Conservation (phyloP, 2,329 filamentous ascomycete species). For the Claviceps monticola region DNA sequence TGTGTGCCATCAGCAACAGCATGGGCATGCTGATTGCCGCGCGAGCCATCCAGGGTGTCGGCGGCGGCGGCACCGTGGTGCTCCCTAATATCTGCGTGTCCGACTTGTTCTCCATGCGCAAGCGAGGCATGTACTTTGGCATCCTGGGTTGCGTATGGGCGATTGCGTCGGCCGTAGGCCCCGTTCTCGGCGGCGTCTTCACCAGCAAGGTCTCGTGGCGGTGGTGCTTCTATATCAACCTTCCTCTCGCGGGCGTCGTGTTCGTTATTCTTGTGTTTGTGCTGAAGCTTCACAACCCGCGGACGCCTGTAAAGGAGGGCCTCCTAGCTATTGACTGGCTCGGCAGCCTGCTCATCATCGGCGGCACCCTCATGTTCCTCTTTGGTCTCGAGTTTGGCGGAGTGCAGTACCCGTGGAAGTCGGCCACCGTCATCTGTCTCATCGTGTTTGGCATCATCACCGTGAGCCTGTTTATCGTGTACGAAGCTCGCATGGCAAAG, state of each 20-base stretch:
- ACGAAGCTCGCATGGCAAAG: constrained; percentile 59
- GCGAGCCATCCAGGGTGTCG: constrained; percentile 42
- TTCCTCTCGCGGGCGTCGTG: constrained; percentile 31
- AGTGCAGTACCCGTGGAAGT: constrained; percentile 59
- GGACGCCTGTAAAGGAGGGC: constrained; percentile 47
- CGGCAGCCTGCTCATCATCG: constrained; percentile 47
- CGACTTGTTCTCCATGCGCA: constrained; percentile 39
- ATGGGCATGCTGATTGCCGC: constrained; percentile 41
- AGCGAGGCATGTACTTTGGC: constrained; percentile 37
- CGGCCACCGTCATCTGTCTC: constrained; percentile 61
- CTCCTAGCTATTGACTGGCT: constrained; percentile 49
- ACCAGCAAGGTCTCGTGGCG: constrained; percentile 51
- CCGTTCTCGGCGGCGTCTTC: constrained; percentile 55
- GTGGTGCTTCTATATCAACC: constrained; percentile 58
- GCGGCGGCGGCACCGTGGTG: constrained; percentile 43
- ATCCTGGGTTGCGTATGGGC: constrained; percentile 47
- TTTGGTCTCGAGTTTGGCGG: constrained; percentile 79
- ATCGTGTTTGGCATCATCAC: constrained; percentile 57
- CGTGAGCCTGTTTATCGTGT: constrained; percentile 52
- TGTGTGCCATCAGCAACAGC: constrained; percentile 35
- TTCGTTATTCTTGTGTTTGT: constrained; percentile 42
- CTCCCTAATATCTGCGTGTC: constrained; percentile 45
- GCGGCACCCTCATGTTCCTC: constrained; percentile 72
- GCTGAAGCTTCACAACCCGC: constrained; percentile 54
- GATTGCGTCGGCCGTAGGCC: constrained; percentile 49